Evolutionary conservation across 257 asterid genomes (phyloP), one percentile per base, ranked within the genome.

Genomic region (Fraxinus excelsior): DNA sequence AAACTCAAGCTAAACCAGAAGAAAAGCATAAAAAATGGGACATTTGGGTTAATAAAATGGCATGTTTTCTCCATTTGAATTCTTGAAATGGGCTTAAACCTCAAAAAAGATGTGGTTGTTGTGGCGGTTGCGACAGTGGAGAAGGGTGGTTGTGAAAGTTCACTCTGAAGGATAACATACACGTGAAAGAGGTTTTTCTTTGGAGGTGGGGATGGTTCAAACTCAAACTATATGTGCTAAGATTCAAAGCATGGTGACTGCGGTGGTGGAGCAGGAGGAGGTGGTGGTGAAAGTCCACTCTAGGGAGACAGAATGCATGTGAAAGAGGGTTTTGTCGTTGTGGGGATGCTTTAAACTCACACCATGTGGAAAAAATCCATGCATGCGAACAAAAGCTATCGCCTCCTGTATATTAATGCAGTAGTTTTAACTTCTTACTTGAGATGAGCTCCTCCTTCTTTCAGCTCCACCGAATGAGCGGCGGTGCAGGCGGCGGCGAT

Each of bases 301-400:
- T 82, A 78, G 76, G 79, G 85, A 67, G 90, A 81, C 89, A 84
- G 35, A 69, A 73, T 84, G 90, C 96, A 90, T 87, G 93, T 90
- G 91, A 49, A 38, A 78, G 79, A 76, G 26, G 73, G 3, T 38
- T 64, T 26, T 67, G 67, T 8, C 67, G 79, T 35, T 66, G 74
- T 76, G 78, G 80, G 75, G 3, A 76, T 56, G 84, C 88, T 87
- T 88, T 51, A 82, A 84, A 82, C 58, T 37, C 80, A 88, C 90
- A 86, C 85, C 4, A 82, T 62, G 73, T 84, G 83, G 53, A 51
- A 38, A 78, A 72, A 68, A 64, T 74, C 84, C 88, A 84, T 85
- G 94, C 93, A 86, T 81, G 92, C 80, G 88, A 74, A 83, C 31
- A 46, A 75, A 78, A 29, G 72, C 38, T 38, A 38, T 16, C n/a